These are phyloP conservation scores for Madurella mycetomatis DNA, from an alignment of 2,329 filamentous ascomycete species.

Conservation along the genomic window DNA sequence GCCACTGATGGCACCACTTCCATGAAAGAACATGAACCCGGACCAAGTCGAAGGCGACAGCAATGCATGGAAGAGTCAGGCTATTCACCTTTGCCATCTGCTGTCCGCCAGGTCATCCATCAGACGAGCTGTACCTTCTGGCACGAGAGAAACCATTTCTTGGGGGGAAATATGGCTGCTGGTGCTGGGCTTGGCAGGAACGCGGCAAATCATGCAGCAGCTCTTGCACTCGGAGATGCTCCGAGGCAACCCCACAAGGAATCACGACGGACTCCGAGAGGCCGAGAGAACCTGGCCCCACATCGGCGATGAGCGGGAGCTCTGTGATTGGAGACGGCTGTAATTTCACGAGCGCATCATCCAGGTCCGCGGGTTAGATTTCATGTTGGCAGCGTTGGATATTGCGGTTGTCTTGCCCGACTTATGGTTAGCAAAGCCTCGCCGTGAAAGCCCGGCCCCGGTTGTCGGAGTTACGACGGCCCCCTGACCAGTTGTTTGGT, in stretches of 20 bases:
- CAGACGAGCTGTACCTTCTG: neutral
- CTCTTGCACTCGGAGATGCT: neutral
- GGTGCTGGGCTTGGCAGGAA: neutral
- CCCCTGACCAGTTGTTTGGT: too few species aligned
- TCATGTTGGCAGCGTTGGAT: too few species aligned
- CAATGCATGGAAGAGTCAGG: neutral
- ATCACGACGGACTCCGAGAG: neutral
- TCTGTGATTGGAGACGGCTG: neutral
- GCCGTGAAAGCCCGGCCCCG: too few species aligned
- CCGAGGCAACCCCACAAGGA: neutral
- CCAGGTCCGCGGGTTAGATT: too few species aligned
- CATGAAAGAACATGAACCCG: neutral
- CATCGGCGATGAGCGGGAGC: neutral
- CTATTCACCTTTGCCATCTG: neutral
- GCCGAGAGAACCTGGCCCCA: too few species aligned
- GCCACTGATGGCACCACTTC: conserved; percentile 12
- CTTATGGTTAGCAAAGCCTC: too few species aligned
- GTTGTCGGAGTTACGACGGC: too few species aligned
- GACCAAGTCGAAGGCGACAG: neutral
- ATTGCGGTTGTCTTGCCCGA: too few species aligned
- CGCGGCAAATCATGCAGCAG: neutral
- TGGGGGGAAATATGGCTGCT: neutral
- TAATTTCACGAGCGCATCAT: too few species aligned
- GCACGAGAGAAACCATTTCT: neutral
- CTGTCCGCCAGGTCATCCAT: neutral